phyloP scores from a whole-genome alignment of 2,329 filamentous ascomycete species.

The Alternaria tenuissima region DNA sequence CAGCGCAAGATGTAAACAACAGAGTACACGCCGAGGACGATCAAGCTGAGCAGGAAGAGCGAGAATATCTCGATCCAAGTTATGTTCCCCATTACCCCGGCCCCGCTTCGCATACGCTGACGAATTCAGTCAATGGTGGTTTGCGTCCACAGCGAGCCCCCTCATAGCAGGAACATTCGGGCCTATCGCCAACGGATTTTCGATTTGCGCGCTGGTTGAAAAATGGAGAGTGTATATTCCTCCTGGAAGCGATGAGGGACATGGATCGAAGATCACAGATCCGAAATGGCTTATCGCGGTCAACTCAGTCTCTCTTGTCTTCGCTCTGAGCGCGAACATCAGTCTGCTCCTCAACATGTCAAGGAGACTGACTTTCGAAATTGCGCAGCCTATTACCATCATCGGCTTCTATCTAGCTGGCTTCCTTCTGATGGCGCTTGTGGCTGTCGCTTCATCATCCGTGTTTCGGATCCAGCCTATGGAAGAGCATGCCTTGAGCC shows the following conservation, averaged over 20 bases:
- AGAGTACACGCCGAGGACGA: constrained; percentile 41
- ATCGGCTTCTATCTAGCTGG: constrained; percentile 66
- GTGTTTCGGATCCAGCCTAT: constrained; percentile 55
- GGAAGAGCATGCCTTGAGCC: constrained; percentile 58
- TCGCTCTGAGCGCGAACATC: constrained; percentile 63
- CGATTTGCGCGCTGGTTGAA: constrained; percentile 63
- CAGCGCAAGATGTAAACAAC: constrained; percentile 56
- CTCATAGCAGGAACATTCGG: constrained; percentile 65
- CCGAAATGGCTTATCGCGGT: constrained; percentile 64
- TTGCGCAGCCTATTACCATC: constrained; percentile 68
- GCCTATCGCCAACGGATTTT: constrained; percentile 64
- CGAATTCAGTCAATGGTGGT: constrained; percentile 64
- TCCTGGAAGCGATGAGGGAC: constrained; percentile 54
- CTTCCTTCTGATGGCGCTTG: constrained; percentile 62
- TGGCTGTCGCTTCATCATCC: constrained; percentile 57
- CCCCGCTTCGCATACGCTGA: constrained; percentile 13
- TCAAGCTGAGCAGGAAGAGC: constrained; percentile 51
- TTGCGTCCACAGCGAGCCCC: constrained; percentile 66
- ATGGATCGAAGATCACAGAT: constrained; percentile 59
- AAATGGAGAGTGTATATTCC: constrained; percentile 64
- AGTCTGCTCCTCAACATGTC: constrained; percentile 68
- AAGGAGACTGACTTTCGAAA: constrained; percentile 60
- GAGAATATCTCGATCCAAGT: constrained; percentile 56
- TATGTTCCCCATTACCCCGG: constrained; percentile 20
- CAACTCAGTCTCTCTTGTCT: constrained; percentile 64